Conservation (phyloP, 306 rosid genomes). For the Albizia julibrissin region DNA sequence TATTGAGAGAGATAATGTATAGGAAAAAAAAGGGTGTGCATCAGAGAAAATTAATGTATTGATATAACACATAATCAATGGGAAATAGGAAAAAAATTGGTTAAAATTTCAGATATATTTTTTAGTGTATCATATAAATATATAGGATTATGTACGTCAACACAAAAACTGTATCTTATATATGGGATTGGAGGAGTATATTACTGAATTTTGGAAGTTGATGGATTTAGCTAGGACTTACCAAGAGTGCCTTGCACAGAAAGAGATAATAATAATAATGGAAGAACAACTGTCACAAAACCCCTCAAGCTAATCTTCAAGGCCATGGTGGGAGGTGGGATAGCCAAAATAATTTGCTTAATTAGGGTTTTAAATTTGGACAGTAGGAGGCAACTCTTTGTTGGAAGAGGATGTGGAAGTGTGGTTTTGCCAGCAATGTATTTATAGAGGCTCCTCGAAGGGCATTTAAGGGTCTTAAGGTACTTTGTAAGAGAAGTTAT, state of each 20-base stretch:
- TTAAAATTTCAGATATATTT: too few relatives aligned
- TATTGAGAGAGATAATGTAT: neutral
- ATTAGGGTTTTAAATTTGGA: neutral
- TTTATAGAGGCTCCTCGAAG: slow-evolving; percentile 37
- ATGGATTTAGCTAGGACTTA: slow-evolving; percentile 18
- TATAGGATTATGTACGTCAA: too few relatives aligned
- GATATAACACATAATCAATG: too few relatives aligned
- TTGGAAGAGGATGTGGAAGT: slow-evolving; percentile 12
- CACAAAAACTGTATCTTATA: too few relatives aligned
- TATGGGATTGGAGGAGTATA: too few relatives aligned
- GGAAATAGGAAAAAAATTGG: too few relatives aligned
- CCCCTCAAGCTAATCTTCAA: slow-evolving; percentile 40
- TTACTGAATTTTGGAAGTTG: neutral
- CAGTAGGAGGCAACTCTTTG: neutral
- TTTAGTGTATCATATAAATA: too few relatives aligned
- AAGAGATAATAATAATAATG: slow-evolving; percentile 30
- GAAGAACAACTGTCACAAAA: slow-evolving; percentile 40
- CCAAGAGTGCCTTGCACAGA: slow-evolving; percentile 56
- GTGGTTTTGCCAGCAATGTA: neutral
- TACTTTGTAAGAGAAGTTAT: neutral
- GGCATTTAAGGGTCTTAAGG: neutral
- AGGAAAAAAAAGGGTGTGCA: too few relatives aligned
- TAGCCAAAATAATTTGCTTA: slow-evolving; percentile 25
- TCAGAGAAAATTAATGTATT: too few relatives aligned
- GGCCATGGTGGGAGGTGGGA: slow-evolving; percentile 43